Evolutionary conservation across 805 yeast genomes (phyloP).

Genomic region (Hanseniaspora nectarophila): DNA sequence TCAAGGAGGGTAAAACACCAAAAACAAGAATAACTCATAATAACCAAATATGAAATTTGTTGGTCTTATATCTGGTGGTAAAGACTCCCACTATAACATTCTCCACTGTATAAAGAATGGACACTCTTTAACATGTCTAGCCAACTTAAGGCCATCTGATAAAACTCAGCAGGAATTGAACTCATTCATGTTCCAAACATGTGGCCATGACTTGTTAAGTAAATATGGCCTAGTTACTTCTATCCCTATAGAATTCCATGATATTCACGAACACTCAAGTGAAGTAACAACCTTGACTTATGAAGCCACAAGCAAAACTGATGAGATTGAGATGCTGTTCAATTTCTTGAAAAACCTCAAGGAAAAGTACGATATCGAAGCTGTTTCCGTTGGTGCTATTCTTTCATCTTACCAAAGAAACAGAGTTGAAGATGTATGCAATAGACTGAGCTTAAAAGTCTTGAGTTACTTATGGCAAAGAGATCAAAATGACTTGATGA

Average conservation of each 20-base stretch:
- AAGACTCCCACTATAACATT: constrained; percentile 85
- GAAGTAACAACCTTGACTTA: constrained; percentile 60
- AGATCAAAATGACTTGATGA: constrained; percentile 65
- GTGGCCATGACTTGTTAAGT: constrained; percentile 71
- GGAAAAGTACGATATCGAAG: constrained; percentile 50
- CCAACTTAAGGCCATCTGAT: constrained; percentile 61
- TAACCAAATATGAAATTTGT: constrained; percentile 61
- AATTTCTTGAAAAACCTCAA: constrained; percentile 40
- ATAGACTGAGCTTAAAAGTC: constrained; percentile 52
- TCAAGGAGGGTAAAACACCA: background rate
- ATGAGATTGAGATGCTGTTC: constrained; percentile 80
- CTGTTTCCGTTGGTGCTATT: constrained; percentile 92
- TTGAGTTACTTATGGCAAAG: constrained; percentile 85
- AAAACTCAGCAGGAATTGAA: constrained; percentile 57
- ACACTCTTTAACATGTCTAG: constrained; percentile 76
- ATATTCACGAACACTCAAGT: constrained; percentile 29
- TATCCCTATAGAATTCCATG: constrained; percentile 38
- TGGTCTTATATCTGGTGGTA: constrained; percentile 89
- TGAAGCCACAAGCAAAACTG: constrained; percentile 41
- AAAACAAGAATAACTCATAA: background rate
- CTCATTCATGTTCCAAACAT: constrained; percentile 95
- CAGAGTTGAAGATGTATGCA: constrained; percentile 84
- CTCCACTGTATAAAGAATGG: constrained; percentile 76
- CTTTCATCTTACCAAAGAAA: constrained; percentile 90
- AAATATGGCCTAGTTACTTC: constrained; percentile 58